Conservation (phyloP, 2,329 filamentous ascomycete species). For the Pyricularia grisea region DNA sequence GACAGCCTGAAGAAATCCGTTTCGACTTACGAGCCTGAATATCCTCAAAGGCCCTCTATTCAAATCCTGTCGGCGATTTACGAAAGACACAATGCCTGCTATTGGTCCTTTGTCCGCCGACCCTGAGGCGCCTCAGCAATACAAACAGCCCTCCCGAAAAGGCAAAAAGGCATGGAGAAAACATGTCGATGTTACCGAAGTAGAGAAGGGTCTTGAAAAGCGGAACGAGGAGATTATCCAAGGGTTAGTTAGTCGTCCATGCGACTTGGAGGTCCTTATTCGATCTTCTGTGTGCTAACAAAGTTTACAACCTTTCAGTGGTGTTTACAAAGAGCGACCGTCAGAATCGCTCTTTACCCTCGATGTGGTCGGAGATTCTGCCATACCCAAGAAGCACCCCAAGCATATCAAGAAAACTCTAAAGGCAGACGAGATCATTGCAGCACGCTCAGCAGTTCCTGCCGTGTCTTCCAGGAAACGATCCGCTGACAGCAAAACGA, state of each 20-base stretch:
- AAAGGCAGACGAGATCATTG: conserved; percentile 87
- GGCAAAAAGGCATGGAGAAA: conserved; percentile 99
- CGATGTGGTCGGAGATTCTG: conserved; percentile 63
- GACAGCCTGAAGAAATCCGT: neutral
- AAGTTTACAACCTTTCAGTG: conserved; percentile 39
- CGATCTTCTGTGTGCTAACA: neutral
- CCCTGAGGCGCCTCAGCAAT: conserved; percentile 61
- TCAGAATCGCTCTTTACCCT: conserved; percentile 79
- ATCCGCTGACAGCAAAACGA: conserved; percentile 50
- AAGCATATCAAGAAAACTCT: conserved; percentile 58
- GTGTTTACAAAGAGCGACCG: conserved; percentile 73
- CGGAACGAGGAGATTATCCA: conserved; percentile 84
- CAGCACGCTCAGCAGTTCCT: conserved; percentile 71
- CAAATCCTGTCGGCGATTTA: neutral
- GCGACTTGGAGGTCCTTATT: neutral
- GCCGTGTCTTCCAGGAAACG: conserved; percentile 75
- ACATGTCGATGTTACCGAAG: conserved; percentile 86
- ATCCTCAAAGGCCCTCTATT: neutral
- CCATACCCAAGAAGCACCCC: conserved; percentile 54
- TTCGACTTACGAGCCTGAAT: neutral
- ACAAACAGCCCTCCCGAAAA: conserved; percentile 85
- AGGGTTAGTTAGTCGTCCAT: conserved; percentile 53
- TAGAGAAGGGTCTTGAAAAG: conserved; percentile 73
- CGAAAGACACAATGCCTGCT: conserved; percentile 37
- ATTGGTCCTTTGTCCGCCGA: conserved; percentile 37